A percentile compares a stretch with the other conserved stretches of the same genome.
Evolutionary conservation across 371 early-diverging fungal species (phyloP).

Genomic region (Mucor irregularis): DNA sequence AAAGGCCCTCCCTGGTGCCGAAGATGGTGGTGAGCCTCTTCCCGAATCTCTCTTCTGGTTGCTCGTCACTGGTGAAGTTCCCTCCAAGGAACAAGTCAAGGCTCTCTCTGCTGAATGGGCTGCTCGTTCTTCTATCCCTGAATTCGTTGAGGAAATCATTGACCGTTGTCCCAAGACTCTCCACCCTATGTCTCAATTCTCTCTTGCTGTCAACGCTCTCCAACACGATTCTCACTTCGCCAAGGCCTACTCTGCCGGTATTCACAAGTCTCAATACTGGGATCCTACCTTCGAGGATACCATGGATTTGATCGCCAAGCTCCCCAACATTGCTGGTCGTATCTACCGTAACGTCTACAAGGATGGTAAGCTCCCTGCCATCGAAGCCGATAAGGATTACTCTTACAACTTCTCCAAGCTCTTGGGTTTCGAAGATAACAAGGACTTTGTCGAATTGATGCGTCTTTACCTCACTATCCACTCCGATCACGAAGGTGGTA

Average conservation of each 20-base stretch:
- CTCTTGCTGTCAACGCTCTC: constrained; percentile 93
- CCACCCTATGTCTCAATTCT: constrained; percentile 99
- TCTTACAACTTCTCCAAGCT: constrained; percentile 93
- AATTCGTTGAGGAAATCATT: constrained; percentile 93
- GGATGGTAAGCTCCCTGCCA: constrained; percentile 88
- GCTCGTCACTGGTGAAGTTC: constrained; percentile 96
- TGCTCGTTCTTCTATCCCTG: constrained; percentile 87
- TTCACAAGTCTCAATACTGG: constrained; percentile 97
- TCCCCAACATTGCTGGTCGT: constrained; percentile 94
- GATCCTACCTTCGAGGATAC: constrained; percentile 95
- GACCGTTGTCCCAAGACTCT: constrained; percentile 97
- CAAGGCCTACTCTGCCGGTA: constrained; percentile 94
- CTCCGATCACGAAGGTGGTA: constrained; percentile 99
- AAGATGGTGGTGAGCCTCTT: constrained; percentile 89
- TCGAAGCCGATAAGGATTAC: constrained; percentile 89
- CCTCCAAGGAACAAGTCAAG: constrained; percentile 91
- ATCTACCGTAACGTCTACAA: constrained; percentile 98
- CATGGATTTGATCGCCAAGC: constrained; percentile 97
- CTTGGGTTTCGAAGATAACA: constrained; percentile 87
- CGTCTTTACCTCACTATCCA: constrained; percentile 98
- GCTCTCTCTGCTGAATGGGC: constrained; percentile 94
- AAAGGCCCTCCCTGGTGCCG: constrained; percentile 83
- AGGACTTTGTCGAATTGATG: constrained; percentile 95
- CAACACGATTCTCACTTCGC: constrained; percentile 96
- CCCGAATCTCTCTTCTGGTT: constrained; percentile 99